phyloP scores from a whole-genome alignment of 805 yeast genomes.

The Brettanomyces naardenensis region DNA sequence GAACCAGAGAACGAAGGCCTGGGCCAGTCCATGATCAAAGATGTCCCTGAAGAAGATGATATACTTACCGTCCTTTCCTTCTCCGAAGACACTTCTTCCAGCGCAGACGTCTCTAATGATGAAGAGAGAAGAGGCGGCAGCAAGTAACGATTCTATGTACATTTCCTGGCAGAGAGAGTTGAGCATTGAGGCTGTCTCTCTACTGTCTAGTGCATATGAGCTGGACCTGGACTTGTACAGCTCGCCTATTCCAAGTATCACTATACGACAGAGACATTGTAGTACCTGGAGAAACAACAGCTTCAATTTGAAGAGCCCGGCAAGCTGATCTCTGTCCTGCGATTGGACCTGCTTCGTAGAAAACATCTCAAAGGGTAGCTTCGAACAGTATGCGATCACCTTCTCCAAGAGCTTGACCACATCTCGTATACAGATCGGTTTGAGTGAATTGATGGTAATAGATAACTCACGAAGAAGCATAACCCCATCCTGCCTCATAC shows the following conservation, averaged over 20 bases:
- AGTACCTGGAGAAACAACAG: background rate
- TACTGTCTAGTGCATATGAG: too few species aligned
- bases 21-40: background rate
- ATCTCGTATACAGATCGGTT: background rate
- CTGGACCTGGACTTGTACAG: background rate
- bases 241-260: background rate
- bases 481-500: background rate
- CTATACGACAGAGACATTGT: background rate
- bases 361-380: background rate
- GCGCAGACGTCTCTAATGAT: constrained; percentile 4
- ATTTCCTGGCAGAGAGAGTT: background rate
- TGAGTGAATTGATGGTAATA: background rate
- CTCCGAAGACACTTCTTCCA: background rate
- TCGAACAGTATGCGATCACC: background rate
- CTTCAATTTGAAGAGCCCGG: background rate
- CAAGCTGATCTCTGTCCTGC: background rate
- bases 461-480: background rate
- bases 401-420: background rate
- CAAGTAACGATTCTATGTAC: background rate
- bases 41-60: background rate
- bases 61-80: background rate
- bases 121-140: constrained; percentile 5
- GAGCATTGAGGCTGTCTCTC: background rate
- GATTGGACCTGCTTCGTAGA: too few species aligned
- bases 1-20: background rate